Conservation (phyloP, 2,329 filamentous ascomycete genomes). For the Pseudogymnoascus sp. region DNA sequence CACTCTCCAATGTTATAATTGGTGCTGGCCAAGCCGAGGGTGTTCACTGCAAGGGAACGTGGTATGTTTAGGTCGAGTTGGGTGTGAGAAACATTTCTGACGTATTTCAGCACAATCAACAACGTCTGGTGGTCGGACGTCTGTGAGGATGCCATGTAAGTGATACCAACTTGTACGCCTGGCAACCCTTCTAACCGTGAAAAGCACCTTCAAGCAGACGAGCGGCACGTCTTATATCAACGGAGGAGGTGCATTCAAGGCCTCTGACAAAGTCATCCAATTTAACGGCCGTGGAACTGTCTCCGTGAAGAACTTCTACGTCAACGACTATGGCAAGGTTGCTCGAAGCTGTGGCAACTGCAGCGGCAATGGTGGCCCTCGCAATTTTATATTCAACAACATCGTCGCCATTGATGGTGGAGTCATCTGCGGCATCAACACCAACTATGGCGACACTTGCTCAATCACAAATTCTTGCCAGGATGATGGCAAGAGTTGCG, state of each 20-base stretch:
- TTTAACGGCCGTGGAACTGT: conserved; percentile 36
- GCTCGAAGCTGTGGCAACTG: conserved; percentile 46
- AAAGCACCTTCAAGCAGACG: conserved; percentile 29
- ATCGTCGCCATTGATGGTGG: conserved; percentile 35
- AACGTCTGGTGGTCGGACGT: conserved; percentile 24
- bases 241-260: conserved; percentile 38
- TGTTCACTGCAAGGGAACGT: conserved; percentile 43
- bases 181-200: background rate
- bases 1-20: conserved; percentile 46
- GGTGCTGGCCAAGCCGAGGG: conserved; percentile 43
- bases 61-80: conserved; percentile 15
- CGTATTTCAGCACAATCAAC: conserved; percentile 22
- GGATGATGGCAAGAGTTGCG: conserved; percentile 24
- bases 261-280: conserved; percentile 36
- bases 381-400: conserved; percentile 39
- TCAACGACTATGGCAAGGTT: conserved; percentile 40
- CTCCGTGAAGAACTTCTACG: conserved; percentile 32
- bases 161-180: no score
- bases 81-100: conserved; percentile 9
- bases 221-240: conserved; percentile 36
- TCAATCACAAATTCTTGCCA: conserved; percentile 34
- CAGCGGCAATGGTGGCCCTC: conserved; percentile 31
- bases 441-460: conserved; percentile 43
- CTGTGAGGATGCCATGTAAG: conserved; percentile 20
- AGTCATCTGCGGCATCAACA: conserved; percentile 42